phyloP scores from a whole-genome alignment of 768 basidiomycete species.

The Fomitopsis serialis region DNA sequence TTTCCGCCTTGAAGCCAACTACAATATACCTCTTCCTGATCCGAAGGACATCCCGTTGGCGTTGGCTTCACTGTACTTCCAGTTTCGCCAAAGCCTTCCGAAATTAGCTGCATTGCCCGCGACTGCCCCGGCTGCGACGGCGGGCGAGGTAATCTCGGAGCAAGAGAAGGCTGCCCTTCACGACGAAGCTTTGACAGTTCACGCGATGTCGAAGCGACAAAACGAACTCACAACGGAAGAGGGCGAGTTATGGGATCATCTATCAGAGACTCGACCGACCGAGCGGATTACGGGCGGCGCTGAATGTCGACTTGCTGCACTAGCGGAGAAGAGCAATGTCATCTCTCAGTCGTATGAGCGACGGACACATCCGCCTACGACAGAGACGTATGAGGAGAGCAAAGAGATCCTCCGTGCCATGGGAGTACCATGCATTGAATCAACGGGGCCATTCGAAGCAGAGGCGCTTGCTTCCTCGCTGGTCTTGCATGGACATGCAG shows the following conservation, averaged over 20 bases:
- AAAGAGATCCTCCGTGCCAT: slow-evolving; percentile 66
- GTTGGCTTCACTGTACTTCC: slow-evolving; percentile 40
- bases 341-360: slow-evolving; percentile 65
- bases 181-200: slow-evolving; percentile 34
- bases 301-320: slow-evolving; percentile 18
- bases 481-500: slow-evolving; percentile 68
- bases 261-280: slow-evolving; percentile 19
- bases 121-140: background rate
- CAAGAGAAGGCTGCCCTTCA: background rate
- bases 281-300: slow-evolving; percentile 6
- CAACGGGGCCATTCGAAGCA: slow-evolving; percentile 69
- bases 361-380: slow-evolving; percentile 55
- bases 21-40: background rate
- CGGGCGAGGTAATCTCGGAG: background rate
- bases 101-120: slow-evolving; percentile 10
- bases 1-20: background rate
- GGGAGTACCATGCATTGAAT: slow-evolving; percentile 77
- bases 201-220: slow-evolving; percentile 59
- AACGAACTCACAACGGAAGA: slow-evolving; percentile 56
- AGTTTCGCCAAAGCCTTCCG: slow-evolving; percentile 19
- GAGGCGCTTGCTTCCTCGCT: slow-evolving; percentile 82
- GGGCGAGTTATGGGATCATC: slow-evolving; percentile 49
- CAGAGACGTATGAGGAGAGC: slow-evolving; percentile 63
- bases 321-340: slow-evolving; percentile 46
- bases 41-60: slow-evolving; percentile 24